Evolutionary conservation across 2,329 filamentous ascomycete species (phyloP).

Genomic region (Zymoseptoria ardabiliae): DNA sequence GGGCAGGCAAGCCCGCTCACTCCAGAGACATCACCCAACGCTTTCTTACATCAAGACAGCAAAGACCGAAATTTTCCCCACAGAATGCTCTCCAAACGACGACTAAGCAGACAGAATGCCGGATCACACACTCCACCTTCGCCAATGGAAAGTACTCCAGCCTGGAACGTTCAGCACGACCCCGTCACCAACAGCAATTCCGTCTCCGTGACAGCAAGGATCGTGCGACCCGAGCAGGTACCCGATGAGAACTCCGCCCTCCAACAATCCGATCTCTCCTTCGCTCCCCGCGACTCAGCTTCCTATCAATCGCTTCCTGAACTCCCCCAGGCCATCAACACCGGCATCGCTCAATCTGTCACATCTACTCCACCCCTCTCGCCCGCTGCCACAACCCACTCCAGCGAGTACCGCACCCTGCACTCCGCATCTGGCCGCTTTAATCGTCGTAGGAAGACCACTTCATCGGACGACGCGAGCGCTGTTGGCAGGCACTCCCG

Average conservation of each 20-base stretch:
- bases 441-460: constrained; percentile 4
- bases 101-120: constrained; percentile 15
- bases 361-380: constrained; percentile 13
- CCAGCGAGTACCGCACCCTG: constrained; percentile 15
- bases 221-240: constrained; percentile 57
- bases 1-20: constrained; percentile 12
- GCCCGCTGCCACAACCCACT: constrained; percentile 13
- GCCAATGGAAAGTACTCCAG: constrained; percentile 24
- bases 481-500: background rate
- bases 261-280: constrained; percentile 46
- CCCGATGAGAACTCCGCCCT: constrained; percentile 35
- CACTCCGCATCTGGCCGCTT: constrained; percentile 13
- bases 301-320: background rate
- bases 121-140: constrained; percentile 11
- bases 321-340: background rate
- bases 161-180: constrained; percentile 36
- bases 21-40: constrained; percentile 10
- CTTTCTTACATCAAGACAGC: constrained; percentile 2
- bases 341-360: constrained; percentile 1
- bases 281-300: background rate
- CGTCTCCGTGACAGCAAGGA: constrained; percentile 80
- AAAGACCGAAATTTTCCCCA: constrained; percentile 8
- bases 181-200: constrained; percentile 53
- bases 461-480: background rate
- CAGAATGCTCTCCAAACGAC: constrained; percentile 15